Evolutionary conservation across 2,329 filamentous ascomycete genomes (phyloP), one percentile per base, ranked within the genome.

Genomic region (Fusarium algeriense): DNA sequence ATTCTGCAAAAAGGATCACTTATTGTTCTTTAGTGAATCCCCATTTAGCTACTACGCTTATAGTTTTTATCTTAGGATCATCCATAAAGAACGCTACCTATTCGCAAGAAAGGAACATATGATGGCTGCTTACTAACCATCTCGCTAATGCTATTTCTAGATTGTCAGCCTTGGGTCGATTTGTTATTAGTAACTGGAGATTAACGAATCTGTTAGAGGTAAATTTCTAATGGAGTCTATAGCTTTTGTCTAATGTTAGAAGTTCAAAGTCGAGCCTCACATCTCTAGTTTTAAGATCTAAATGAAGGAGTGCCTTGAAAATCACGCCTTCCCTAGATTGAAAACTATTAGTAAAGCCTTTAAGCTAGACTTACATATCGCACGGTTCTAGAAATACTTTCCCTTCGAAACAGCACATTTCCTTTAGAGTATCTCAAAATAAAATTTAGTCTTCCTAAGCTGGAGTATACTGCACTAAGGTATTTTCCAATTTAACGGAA

Each of bases 151-250:
- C 34, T 40, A 8, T 19, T 12, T 46, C 23, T 23, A 12, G 7
- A 12, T 23, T n/a, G 19, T 20, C 30, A 10, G 23, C 10, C 2
- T 6, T 11, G 10, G 15, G 8, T 38, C 34, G 11, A 38, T 46
- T 35, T 7, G 7, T 38, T 32, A 46, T 45, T 5, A 20, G 14
- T 4, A 57, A n/a, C n/a, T 14, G 20, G 12, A 57, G 23, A n/a
- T 46, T 32, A 7, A 57, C 10, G 12, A 57, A 57, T 37, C 34
- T 32, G 23, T 57, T 19, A 19, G 19, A 30, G 6, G 30, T 32
- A 38, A 57, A 57, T 30, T 57, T 57, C 13, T 43, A 34, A 57
- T 43, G 30, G 11, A 57, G 34, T 38, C 54, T 57, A 23, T 11
- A 57, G 43, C 41, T n/a, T 38, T 28, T 30, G 1, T 46, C 43